Conservation (phyloP, 768 basidiomycete species). For the Paxillus involutus region DNA sequence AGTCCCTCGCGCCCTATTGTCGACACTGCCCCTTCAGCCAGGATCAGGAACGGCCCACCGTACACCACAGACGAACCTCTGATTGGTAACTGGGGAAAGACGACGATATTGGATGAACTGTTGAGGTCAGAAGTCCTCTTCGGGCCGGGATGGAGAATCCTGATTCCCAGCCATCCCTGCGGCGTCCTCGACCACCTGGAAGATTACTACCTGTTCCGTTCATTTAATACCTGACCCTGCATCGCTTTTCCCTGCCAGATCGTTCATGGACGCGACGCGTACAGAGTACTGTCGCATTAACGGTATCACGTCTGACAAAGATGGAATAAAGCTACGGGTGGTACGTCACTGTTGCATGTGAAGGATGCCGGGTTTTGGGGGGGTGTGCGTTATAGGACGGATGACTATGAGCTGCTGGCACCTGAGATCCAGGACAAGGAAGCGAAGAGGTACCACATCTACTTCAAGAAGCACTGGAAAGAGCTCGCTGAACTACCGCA, state of each 20-base stretch:
- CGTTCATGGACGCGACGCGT: conserved; percentile 3
- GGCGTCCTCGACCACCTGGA: conserved; percentile 95
- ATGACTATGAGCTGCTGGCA: conserved; percentile 67
- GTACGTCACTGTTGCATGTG: conserved; percentile 37
- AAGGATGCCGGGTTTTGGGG: no score
- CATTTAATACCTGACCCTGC: conserved; percentile 62
- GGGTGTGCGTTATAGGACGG: conserved; percentile 48
- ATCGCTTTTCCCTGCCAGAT: not conserved
- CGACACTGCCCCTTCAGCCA: not conserved
- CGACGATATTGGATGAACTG: conserved; percentile 95
- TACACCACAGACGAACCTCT: conserved; percentile 98
- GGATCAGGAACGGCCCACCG: conserved; percentile 88
- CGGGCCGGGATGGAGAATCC: conserved; percentile 93
- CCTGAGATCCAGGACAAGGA: conserved; percentile 88
- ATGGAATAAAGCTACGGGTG: conserved; percentile 90
- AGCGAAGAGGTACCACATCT: conserved; percentile 72
- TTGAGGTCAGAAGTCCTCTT: conserved; percentile 81
- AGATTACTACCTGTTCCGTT: conserved; percentile 92
- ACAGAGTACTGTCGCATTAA: conserved; percentile 96
- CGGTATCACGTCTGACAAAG: conserved; percentile 93
- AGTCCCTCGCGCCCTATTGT: conserved; percentile 17
- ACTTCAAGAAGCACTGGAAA: conserved; percentile 89
- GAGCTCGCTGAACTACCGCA: conserved; percentile 67
- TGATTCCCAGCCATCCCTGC: conserved; percentile 99
- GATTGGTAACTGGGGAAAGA: conserved; percentile 92